Conservation (phyloP, 805 yeast species). For the Metschnikowia lochheadii region DNA sequence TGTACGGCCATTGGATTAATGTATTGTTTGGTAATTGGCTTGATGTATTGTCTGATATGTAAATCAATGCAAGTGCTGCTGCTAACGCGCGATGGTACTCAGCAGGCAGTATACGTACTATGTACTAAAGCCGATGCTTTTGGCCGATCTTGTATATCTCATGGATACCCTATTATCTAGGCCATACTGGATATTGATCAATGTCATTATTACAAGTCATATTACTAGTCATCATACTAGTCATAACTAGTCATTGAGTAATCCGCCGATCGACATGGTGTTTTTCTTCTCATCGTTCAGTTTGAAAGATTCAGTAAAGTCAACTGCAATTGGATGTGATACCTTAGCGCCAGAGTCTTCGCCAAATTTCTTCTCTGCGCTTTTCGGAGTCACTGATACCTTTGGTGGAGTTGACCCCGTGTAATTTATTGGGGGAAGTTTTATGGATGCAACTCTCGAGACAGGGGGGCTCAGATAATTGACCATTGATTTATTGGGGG, state of each 20-base stretch:
- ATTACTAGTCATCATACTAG: not conserved
- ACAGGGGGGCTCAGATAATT: not conserved
- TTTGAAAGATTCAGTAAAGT: slow-evolving; percentile 17
- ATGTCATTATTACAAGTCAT: too few relatives aligned
- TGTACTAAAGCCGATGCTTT: not conserved
- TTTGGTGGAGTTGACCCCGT: not conserved
- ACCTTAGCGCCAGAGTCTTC: not conserved
- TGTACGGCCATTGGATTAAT: not conserved
- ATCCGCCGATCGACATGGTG: slow-evolving; percentile 38
- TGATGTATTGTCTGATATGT: not conserved
- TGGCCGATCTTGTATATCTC: not conserved
- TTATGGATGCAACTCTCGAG: not conserved
- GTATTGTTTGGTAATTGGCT: not conserved
- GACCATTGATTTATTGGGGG: not conserved
- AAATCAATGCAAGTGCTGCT: slow-evolving; percentile 1
- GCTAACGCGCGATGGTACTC: not conserved
- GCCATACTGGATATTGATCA: too few relatives aligned
- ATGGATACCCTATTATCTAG: not conserved
- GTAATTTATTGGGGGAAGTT: slow-evolving; percentile 1
- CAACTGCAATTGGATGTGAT: slow-evolving; percentile 15
- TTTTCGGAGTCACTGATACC: not conserved
- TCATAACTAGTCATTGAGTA: slow-evolving; percentile 27
- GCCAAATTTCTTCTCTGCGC: not conserved
- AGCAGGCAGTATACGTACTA: not conserved
- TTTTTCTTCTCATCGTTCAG: slow-evolving; percentile 15